Percentiles rank a stretch among this genome's conserved stretches.
Conservation (phyloP, 805 yeast genomes). For the Cyberlindnera americana region DNA sequence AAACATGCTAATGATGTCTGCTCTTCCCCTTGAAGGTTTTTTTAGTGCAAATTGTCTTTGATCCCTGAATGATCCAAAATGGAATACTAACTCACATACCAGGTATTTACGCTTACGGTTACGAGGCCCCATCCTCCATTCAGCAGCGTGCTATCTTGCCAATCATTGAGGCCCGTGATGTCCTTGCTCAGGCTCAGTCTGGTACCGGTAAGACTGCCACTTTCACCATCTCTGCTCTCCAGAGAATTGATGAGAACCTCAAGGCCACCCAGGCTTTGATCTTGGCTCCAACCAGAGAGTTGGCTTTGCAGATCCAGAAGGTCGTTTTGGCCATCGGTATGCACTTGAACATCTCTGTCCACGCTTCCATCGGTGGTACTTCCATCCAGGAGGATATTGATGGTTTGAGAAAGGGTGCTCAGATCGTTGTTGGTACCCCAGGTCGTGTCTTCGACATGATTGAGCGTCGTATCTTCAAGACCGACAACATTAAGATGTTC, state of each 20-base stretch:
- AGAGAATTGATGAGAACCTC: constrained; percentile 67
- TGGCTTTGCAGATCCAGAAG: constrained; percentile 93
- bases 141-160: constrained; percentile 98
- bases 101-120: constrained; percentile 86
- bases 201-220: constrained; percentile 99
- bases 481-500: constrained; percentile 87
- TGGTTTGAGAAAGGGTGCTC: constrained; percentile 81
- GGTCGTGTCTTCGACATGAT: constrained; percentile 98
- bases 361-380: constrained; percentile 98
- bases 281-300: constrained; percentile 95
- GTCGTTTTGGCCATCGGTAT: constrained; percentile 88
- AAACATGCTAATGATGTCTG: too few relatives aligned
- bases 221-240: constrained; percentile 80
- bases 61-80: background rate
- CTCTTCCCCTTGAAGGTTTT: background rate
- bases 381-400: constrained; percentile 82
- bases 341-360: constrained; percentile 86
- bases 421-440: constrained; percentile 96
- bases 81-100: constrained; percentile 35
- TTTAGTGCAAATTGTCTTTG: background rate
- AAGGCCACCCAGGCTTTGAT: constrained; percentile 88
- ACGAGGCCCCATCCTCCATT: constrained; percentile 94
- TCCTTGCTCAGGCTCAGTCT: constrained; percentile 97
- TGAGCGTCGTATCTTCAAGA: constrained; percentile 78
- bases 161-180: constrained; percentile 91